Conservation (phyloP, 176 grass and related monocot species). For the Thalia dealbata region DNA sequence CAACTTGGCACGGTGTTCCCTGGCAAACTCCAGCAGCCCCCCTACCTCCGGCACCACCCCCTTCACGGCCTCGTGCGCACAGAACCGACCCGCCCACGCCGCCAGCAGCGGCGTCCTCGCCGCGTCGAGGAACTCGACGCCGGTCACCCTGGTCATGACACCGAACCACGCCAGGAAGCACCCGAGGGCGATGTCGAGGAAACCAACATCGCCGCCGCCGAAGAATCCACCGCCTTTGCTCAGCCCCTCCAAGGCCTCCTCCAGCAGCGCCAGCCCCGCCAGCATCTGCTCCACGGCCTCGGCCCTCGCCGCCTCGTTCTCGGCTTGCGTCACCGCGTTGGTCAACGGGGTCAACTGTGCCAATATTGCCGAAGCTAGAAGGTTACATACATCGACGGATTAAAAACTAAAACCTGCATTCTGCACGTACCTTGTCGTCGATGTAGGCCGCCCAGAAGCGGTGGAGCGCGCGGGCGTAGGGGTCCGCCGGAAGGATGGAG, state of each 20-base stretch:
- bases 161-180: slow-evolving; percentile 29
- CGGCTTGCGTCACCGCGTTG: not conserved
- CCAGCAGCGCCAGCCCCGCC: not conserved
- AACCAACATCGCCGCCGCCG: slow-evolving; percentile 39
- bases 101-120: slow-evolving; percentile 12
- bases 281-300: not conserved
- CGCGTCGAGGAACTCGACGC: slow-evolving; percentile 22
- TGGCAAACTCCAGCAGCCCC: not conserved
- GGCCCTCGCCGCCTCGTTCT: not conserved
- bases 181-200: slow-evolving; percentile 41
- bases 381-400: too few species aligned
- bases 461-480: slow-evolving; percentile 11
- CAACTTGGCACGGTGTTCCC: too few species aligned
- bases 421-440: slow-evolving; percentile 7
- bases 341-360: too few species aligned
- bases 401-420: too few species aligned
- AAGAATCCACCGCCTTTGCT: slow-evolving; percentile 39
- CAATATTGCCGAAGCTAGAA: too few species aligned
- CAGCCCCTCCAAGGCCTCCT: not conserved
- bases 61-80: not conserved
- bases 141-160: slow-evolving; percentile 24
- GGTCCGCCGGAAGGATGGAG: not conserved
- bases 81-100: not conserved
- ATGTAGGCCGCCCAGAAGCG: slow-evolving; percentile 7
- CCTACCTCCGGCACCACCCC: not conserved